A percentile compares a stretch with the other conserved stretches of the same genome.
phyloP scores from a whole-genome alignment of 805 yeast species.

The Zygosaccharomyces bailii region DNA sequence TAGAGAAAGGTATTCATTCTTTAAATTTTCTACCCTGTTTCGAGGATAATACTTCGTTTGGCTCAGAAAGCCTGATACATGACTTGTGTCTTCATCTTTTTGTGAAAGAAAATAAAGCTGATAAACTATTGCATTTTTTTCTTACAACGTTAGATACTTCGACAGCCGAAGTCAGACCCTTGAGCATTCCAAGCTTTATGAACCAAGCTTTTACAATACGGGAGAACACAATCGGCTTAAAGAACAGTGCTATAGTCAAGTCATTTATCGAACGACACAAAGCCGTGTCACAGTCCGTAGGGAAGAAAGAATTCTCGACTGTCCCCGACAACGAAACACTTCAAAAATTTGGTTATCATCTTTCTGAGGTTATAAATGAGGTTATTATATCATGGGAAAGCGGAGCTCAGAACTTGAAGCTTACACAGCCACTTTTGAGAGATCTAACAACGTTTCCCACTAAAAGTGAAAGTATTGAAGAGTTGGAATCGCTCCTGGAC shows the following conservation, averaged over 20 bases:
- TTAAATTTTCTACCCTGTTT: slow-evolving; percentile 6
- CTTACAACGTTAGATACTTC: slow-evolving; percentile 4
- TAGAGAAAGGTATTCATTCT: slow-evolving; percentile 14
- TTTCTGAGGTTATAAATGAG: slow-evolving; percentile 27
- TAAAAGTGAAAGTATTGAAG: slow-evolving; percentile 21
- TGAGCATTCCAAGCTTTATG: neutral
- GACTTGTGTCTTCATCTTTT: slow-evolving; percentile 8
- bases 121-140: slow-evolving; percentile 9
- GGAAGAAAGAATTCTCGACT: neutral
- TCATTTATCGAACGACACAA: neutral
- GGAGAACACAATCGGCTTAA: neutral
- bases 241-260: neutral
- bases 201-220: neutral
- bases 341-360: slow-evolving; percentile 28
- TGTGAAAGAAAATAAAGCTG: slow-evolving; percentile 7
- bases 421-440: slow-evolving; percentile 15
- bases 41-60: neutral
- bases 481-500: slow-evolving; percentile 27
- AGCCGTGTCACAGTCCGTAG: neutral
- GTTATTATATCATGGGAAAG: slow-evolving; percentile 15
- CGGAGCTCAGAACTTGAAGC: slow-evolving; percentile 1
- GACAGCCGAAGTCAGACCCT: neutral
- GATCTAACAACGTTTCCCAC: slow-evolving; percentile 16
- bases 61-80: neutral
- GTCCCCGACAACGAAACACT: slow-evolving; percentile 18